Evolutionary conservation across 2,329 filamentous ascomycete genomes (phyloP), one percentile per base, ranked within the genome.

Genomic region (Claviceps arundinis): DNA sequence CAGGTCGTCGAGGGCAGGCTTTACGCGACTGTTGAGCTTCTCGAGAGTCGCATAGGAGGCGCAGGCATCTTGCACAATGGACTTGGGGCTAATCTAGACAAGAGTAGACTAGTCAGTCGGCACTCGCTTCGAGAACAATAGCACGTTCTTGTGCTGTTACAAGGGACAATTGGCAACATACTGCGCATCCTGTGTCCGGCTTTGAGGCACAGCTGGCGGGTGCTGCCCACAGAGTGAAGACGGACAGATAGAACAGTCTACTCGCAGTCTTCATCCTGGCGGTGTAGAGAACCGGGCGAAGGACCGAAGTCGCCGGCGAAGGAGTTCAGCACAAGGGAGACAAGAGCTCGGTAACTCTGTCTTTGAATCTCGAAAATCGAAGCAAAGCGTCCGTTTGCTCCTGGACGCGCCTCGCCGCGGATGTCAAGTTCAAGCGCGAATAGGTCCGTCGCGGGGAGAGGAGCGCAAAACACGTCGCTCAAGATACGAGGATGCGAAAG

Each of bases 11-110:
- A 98, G 72, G 50, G 82, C 79, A 17, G 89, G 87, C 60, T 84
- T 83, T 56, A 96, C 76, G 55, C 81, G 78, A 58, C 75, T 69
- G 70, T 97, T 98, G 51, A 98, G 75, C 42, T 76, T 73, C 64
- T 98, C 90, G 67, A 98, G 85, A 40, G 88, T 89, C 52, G 84
- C 83, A 70, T 95, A 98, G 52, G 91, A 95, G 56, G 88, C 89
- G 71, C 93, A 97, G 48, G 93, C 89, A 68, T 98, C 93, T 44
- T 86, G 87, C 40, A 98, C 89, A 62, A 93, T 94, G 55, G 89
- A 81, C 59, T 84, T 84, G 17, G 90, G 88, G 43, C 93, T 89
- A 61, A 95, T 87, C 89, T 95, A 46, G 5, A 74, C 45, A 38
- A 57, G 54, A 52, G 56, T 55, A 7, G 9, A 50, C 26, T n/a